Evolutionary conservation across 1,284 basidiomycete species (phyloP), one percentile per base, ranked within the genome.

Genomic region (Ustilago trichophora): DNA sequence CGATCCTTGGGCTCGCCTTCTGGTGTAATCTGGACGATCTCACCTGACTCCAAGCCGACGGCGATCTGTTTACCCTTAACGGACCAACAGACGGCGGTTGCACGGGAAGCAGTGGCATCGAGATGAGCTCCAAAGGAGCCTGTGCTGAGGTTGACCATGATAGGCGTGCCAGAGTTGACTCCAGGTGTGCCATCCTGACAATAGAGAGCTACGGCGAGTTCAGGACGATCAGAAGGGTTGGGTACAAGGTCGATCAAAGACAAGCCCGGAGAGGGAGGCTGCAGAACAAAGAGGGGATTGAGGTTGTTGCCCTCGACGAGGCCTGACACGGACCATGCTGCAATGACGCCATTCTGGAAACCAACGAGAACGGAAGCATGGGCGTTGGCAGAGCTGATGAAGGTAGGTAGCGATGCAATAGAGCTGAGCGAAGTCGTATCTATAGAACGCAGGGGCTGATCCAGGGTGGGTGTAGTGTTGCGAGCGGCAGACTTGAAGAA

Each of bases 51-150:
- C 13, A 91, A 82, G 25, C 90, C 91, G 34, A 92, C 85, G 0
- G 90, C 91, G 27, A 93, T 82, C 65, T 92, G 91, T 78, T 92
- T 93, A 38, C 91, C 91, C 77, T 91, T 91, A 2, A 90, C 88
- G 3, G 91, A 92, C 91, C 91, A 93, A 18, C 88, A 87, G 6
- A 89, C 89, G 89, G 64, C 41, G 1, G 72, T 71, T 33, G 69
- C 68, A 3, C 50, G 45, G 6, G 51, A 52, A 18, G 53, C 59
- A 1, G 56, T 48, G 3, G 53, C 44, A 15, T 54, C 36, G 15
- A 78, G 53, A 15, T 68, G 51, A 26, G 66, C 42, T 19, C 48
- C 45, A 46, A 73, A 76, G 6, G 48, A 29, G n/a, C 68, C 75
- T 2, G 53, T 38, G 5, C 35, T 55, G 18, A 80, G 18, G 43